Evolutionary conservation across 2,329 filamentous ascomycete genomes (phyloP).

Genomic region (Aspergillus aculeatinus): DNA sequence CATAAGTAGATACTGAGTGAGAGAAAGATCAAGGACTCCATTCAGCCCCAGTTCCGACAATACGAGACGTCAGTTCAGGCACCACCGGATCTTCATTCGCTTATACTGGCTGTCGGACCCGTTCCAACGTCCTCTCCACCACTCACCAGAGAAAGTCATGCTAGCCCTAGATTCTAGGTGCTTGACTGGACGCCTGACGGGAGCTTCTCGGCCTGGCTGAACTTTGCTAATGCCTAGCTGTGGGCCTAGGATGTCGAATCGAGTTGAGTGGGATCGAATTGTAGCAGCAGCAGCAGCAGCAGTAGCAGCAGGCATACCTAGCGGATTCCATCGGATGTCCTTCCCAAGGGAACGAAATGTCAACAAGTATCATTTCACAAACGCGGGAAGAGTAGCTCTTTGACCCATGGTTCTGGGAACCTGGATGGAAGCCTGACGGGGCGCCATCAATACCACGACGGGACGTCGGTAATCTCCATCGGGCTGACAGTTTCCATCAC

Average conservation of each 20-base stretch:
- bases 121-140: constrained; percentile 20
- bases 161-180: constrained; percentile 2
- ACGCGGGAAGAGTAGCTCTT: not conserved
- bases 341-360: no score
- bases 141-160: not conserved
- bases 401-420: constrained; percentile 3
- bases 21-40: not conserved
- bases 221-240: constrained; percentile 11
- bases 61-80: constrained; percentile 16
- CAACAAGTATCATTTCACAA: no score
- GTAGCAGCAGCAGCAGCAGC: not conserved
- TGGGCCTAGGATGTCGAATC: not conserved
- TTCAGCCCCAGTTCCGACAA: constrained; percentile 2
- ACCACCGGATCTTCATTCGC: constrained; percentile 23
- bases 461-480: not conserved
- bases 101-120: constrained; percentile 10
- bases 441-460: not conserved
- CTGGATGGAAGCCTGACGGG: not conserved
- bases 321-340: not conserved
- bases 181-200: constrained; percentile 12
- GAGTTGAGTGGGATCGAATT: not conserved
- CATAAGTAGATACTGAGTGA: no score
- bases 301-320: not conserved
- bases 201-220: constrained; percentile 13
- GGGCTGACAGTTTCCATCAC: not conserved